A percentile compares a stretch with the other conserved stretches of the same genome.
Conservation (phyloP, 2,329 filamentous ascomycete genomes). For the Epicoccum nigrum region DNA sequence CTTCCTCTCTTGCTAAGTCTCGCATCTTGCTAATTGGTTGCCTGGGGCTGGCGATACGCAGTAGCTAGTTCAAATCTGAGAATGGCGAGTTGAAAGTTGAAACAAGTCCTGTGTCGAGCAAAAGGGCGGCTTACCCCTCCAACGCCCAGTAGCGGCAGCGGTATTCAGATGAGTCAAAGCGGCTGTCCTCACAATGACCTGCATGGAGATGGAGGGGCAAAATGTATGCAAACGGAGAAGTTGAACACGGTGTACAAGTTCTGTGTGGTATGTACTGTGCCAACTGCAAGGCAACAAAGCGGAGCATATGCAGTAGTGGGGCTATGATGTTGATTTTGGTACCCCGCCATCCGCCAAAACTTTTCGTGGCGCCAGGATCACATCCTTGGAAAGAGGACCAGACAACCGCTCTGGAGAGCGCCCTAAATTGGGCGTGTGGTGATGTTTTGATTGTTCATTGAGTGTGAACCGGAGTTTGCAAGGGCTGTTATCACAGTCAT, state of each 20-base stretch:
- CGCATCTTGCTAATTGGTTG: too few relatives aligned
- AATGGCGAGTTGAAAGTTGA: slow-evolving; percentile 5
- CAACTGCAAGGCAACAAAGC: slow-evolving; percentile 5
- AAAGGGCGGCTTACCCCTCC: slow-evolving; percentile 12
- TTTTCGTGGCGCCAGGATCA: not conserved
- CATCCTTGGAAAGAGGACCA: not conserved
- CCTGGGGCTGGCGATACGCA: not conserved
- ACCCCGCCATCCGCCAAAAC: slow-evolving; percentile 11
- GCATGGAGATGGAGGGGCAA: slow-evolving; percentile 3
- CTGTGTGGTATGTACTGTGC: slow-evolving; percentile 1
- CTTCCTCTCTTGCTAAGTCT: too few relatives aligned
- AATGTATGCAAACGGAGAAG: not conserved
- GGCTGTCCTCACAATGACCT: not conserved
- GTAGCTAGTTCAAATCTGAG: too few relatives aligned
- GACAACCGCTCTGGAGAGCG: too few relatives aligned
- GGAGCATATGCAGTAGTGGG: slow-evolving; percentile 2
- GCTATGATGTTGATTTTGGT: slow-evolving; percentile 5
- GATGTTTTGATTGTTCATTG: not conserved
- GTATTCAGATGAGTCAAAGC: slow-evolving; percentile 1
- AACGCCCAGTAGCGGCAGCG: not conserved
- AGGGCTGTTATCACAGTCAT: not conserved
- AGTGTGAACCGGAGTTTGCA: not conserved
- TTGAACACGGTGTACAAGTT: slow-evolving; percentile 8
- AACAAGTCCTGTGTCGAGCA: slow-evolving; percentile 5
- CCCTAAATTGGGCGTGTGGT: too few relatives aligned